Conservation (phyloP, 768 basidiomycete species). For the Punctularia strigosozonata region DNA sequence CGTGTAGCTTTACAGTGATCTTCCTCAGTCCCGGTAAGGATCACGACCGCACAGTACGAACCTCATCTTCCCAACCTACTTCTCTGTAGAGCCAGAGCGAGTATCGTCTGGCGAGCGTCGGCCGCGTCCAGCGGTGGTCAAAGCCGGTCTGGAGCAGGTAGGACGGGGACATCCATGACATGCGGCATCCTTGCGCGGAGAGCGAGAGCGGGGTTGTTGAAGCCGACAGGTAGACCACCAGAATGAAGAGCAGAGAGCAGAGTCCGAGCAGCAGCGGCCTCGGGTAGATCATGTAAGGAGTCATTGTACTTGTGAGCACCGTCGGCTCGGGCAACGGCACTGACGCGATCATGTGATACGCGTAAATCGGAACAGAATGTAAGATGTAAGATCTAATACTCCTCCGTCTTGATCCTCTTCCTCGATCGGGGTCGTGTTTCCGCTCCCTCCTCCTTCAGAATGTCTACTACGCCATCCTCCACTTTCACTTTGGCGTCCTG, state of each 20-base stretch:
- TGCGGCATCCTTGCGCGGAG: constrained; percentile 87
- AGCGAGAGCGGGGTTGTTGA: constrained; percentile 35
- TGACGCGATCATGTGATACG: too few relatives aligned
- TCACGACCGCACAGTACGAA: constrained; percentile 16
- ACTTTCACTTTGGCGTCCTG: too few relatives aligned
- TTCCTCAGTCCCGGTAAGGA: constrained; percentile 8
- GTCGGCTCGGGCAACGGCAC: too few relatives aligned
- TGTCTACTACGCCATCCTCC: too few relatives aligned
- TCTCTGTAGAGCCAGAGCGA: constrained; percentile 90
- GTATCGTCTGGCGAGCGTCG: constrained; percentile 67
- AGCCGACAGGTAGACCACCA: constrained; percentile 24
- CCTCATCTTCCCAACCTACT: constrained; percentile 69
- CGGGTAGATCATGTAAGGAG: too few relatives aligned
- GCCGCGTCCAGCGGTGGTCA: constrained; percentile 55
- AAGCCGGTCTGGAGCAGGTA: constrained; percentile 68
- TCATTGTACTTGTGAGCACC: too few relatives aligned
- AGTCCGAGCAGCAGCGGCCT: constrained; percentile 1
- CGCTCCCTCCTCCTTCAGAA: too few relatives aligned
- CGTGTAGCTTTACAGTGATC: constrained; percentile 27
- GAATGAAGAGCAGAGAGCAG: constrained; percentile 18
- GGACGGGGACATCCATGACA: constrained; percentile 94
- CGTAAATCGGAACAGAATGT: too few relatives aligned
- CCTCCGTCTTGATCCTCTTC: too few relatives aligned
- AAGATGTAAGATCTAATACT: too few relatives aligned
- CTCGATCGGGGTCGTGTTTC: too few relatives aligned